phyloP scores from a whole-genome alignment of 148 eudicot species.

The Cornus controversa region DNA sequence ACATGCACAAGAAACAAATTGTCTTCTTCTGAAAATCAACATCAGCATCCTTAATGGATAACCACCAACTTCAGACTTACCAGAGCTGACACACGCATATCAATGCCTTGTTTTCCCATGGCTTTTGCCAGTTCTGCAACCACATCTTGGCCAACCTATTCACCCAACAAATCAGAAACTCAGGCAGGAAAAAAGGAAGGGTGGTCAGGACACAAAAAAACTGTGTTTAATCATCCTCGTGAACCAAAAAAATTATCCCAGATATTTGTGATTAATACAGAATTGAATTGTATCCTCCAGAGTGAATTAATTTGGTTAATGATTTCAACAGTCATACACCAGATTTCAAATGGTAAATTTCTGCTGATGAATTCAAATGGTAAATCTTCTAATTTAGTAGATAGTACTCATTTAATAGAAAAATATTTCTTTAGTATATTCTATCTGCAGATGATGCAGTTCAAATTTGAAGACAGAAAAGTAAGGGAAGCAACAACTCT shows the following conservation, averaged over 20 bases:
- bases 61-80: conserved; percentile 27
- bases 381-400: too few relatives aligned
- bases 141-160: conserved; percentile 69
- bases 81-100: conserved; percentile 66
- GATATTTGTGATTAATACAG: background rate
- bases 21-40: background rate
- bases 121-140: conserved; percentile 56
- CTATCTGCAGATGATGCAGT: background rate
- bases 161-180: conserved; percentile 8
- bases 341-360: too few relatives aligned
- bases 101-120: conserved; percentile 52
- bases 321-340: background rate
- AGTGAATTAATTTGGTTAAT: background rate
- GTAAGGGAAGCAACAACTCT: background rate
- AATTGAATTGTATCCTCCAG: background rate
- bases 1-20: background rate
- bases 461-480: background rate
- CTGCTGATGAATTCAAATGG: background rate
- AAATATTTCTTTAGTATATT: too few relatives aligned
- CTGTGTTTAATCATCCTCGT: background rate
- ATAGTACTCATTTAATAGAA: background rate
- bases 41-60: background rate
- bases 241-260: background rate
- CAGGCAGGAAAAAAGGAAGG: background rate
- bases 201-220: background rate